Evolutionary conservation across 2,329 filamentous ascomycete genomes (phyloP), one percentile per base, ranked within the genome.

Genomic region (Rachicladosporium sp.): DNA sequence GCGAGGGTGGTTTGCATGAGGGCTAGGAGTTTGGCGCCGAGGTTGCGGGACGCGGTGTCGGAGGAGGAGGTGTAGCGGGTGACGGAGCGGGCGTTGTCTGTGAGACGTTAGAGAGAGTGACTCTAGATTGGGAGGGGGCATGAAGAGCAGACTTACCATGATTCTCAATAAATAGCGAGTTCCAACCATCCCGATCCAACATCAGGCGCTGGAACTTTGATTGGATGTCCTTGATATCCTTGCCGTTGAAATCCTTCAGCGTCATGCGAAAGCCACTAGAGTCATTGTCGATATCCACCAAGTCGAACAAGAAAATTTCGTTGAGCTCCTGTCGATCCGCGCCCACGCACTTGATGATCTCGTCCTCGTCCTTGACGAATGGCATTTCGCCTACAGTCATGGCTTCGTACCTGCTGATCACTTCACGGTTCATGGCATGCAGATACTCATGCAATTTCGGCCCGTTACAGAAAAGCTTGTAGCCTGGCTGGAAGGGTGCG

Each of bases 321-420:
- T 66, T 63, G 21, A 69, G 53, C 45, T 68, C 64, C 27, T 60
- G 56, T 31, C 56, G 46, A 11, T 59, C 46, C 6, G 62, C 57
- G 19, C 60, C 61, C 3, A 69, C 63, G 29, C 63, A 61, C 21
- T 56, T 58, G 12, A 68, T 48, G 6, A 68, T 64, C 36, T 64
- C 62, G 4, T 60, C 52, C 8, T 62, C 59, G 43, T 69, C 63
- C 6, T 59, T 57, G 10, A 68, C 64, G 37, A 66, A 69, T 1
- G 74, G 73, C 71, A 78, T 77, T 51, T 78, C 74, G 13, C 74
- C 74, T 0, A 77, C 73, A 7, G 73, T 74, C 42, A 76, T 71
- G 2, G 73, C 68, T 48, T 70, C 67, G 46, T 76, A 76, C 39
- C 73, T 65, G 35, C 66, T 65, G 2, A 78, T 57, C 0, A 76